These are phyloP conservation scores for Artomyces pyxidatus DNA, from an alignment of 768 basidiomycete genomes.

Conservation along the genomic window DNA sequence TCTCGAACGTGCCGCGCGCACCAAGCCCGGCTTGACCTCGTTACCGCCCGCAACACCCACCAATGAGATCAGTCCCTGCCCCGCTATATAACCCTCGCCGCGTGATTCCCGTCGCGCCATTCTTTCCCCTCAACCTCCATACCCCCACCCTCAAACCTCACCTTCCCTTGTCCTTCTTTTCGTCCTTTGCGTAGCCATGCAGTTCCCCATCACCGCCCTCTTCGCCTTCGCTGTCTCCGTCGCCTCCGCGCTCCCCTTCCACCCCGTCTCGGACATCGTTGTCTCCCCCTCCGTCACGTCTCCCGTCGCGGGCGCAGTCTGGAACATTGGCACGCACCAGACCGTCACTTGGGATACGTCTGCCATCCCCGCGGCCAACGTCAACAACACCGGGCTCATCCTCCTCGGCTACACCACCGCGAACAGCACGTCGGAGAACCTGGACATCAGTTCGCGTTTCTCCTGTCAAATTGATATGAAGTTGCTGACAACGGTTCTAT, in stretches of 20 bases:
- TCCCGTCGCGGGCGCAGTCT: conserved; percentile 3
- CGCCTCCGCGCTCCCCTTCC: neutral
- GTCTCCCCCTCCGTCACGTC: conserved; percentile 1
- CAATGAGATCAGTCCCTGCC: too few species aligned
- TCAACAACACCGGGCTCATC: neutral
- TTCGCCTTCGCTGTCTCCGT: neutral
- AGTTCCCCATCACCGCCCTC: neutral
- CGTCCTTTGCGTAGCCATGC: too few species aligned
- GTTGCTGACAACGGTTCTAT: neutral
- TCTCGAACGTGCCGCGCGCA: too few species aligned
- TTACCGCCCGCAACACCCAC: too few species aligned
- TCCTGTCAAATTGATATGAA: neutral
- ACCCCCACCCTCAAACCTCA: too few species aligned
- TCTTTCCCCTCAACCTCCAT: too few species aligned
- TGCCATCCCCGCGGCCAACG: neutral
- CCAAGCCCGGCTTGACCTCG: too few species aligned
- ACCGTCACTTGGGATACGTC: conserved; percentile 2
- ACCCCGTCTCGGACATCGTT: neutral
- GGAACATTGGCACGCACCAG: neutral
- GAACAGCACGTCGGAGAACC: neutral
- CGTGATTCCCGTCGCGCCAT: too few species aligned
- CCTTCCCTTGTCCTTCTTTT: too few species aligned
- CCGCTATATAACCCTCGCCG: too few species aligned
- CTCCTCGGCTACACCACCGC: neutral
- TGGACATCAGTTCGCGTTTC: neutral